phyloP scores from a whole-genome alignment of 805 yeast genomes.

The Schwanniomyces occidentalis region DNA sequence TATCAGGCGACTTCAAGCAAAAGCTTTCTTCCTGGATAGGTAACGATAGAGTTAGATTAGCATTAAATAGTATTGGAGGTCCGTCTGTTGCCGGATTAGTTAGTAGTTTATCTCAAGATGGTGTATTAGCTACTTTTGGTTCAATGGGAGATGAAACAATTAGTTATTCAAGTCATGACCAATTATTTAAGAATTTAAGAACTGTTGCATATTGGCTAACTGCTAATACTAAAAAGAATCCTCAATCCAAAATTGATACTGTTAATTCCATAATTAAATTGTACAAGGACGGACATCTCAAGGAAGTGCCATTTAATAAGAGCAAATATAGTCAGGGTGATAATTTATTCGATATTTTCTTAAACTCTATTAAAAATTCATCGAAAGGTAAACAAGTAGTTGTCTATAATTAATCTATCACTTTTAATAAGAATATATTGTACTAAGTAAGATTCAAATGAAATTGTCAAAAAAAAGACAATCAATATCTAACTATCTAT shows the following conservation, averaged over 20 bases:
- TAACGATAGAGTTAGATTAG: slow-evolving; percentile 26
- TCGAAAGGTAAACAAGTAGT: slow-evolving; percentile 47
- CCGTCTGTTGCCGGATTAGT: slow-evolving; percentile 21
- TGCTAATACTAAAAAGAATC: slow-evolving; percentile 37
- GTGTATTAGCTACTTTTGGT: slow-evolving; percentile 30
- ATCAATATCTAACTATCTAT: no score
- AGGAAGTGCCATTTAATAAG: slow-evolving; percentile 47
- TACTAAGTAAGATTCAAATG: background rate
- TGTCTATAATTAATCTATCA: slow-evolving; percentile 9
- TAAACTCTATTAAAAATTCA: slow-evolving; percentile 43
- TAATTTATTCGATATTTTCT: slow-evolving; percentile 42
- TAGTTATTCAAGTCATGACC: slow-evolving; percentile 21
- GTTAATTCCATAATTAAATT: slow-evolving; percentile 55
- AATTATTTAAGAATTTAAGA: slow-evolving; percentile 31
- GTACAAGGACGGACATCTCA: slow-evolving; percentile 57
- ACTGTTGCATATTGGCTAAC: slow-evolving; percentile 34
- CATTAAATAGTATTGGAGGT: slow-evolving; percentile 35
- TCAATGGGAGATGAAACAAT: slow-evolving; percentile 15
- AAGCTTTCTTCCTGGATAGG: slow-evolving; percentile 15
- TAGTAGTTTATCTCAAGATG: slow-evolving; percentile 24
- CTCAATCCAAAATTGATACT: slow-evolving; percentile 58
- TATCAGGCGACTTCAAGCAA: slow-evolving; percentile 16
- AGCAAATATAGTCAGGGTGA: slow-evolving; percentile 38
- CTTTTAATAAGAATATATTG: no score
- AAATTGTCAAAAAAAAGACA: no score